phyloP scores from a whole-genome alignment of 176 grass and related monocot species.

The Canna indica region DNA sequence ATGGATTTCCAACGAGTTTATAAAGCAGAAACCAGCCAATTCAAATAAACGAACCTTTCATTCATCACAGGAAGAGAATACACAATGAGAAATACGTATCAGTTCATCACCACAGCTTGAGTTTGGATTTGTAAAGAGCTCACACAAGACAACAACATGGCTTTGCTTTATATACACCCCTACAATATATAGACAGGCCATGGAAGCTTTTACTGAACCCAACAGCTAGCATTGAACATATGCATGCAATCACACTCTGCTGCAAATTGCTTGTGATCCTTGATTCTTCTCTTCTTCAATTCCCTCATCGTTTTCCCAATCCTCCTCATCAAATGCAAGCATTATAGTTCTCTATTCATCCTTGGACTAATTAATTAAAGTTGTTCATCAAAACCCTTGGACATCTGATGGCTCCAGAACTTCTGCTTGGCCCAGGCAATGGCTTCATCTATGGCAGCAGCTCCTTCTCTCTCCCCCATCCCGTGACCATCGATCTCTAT shows the following conservation, averaged over 20 bases:
- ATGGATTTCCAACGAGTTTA: not conserved
- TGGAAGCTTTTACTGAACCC: no score
- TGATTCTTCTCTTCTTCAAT: no score
- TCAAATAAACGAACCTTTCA: not conserved
- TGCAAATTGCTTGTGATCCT: not conserved
- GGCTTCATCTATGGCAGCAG: constrained; percentile 14
- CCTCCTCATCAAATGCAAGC: no score
- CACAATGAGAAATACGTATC: not conserved
- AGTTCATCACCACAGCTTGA: not conserved
- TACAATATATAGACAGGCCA: not conserved
- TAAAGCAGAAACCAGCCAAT: not conserved
- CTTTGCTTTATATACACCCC: not conserved
- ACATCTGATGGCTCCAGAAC: not conserved
- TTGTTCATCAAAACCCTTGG: not conserved
- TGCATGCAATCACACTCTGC: no score
- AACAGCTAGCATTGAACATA: no score
- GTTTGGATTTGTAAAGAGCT: not conserved
- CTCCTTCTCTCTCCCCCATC: constrained; percentile 1
- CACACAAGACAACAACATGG: not conserved
- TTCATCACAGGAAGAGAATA: not conserved
- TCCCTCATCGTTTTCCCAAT: no score
- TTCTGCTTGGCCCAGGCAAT: constrained; percentile 17
- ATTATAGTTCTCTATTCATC: not conserved
- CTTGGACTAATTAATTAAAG: not conserved
- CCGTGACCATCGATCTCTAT: not conserved